These are phyloP conservation scores for Acidomyces sp. DNA, from an alignment of 495 filamentous ascomycete species.

Conservation along the genomic window DNA sequence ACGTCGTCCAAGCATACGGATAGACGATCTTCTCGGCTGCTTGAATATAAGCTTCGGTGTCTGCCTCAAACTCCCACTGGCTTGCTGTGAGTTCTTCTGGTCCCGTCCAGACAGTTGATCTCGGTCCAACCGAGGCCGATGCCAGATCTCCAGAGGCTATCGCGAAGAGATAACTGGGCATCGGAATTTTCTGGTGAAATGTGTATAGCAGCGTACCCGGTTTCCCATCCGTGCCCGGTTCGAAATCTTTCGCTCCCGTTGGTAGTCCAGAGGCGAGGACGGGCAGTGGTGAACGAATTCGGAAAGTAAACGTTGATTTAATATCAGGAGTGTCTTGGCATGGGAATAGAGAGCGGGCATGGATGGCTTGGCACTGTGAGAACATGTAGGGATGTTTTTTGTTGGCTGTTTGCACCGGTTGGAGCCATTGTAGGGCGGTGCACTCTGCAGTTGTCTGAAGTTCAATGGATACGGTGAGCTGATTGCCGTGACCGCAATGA, in stretches of 20 bases:
- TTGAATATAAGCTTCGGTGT: slow-evolving; percentile 82
- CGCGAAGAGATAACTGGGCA: slow-evolving; percentile 88
- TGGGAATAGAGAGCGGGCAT: slow-evolving; percentile 82
- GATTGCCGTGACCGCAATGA: slow-evolving; percentile 27
- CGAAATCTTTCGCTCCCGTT: slow-evolving; percentile 37
- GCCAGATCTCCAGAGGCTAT: slow-evolving; percentile 79
- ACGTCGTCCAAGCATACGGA: slow-evolving; percentile 83
- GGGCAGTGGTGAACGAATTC: slow-evolving; percentile 71
- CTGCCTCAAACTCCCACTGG: slow-evolving; percentile 78
- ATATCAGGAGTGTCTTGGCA: slow-evolving; percentile 95
- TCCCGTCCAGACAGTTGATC: slow-evolving; percentile 69
- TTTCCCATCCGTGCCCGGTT: slow-evolving; percentile 35
- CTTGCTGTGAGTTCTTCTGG: slow-evolving; percentile 73
- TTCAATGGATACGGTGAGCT: slow-evolving; percentile 1
- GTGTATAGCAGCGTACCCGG: slow-evolving; percentile 51
- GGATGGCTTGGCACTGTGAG: slow-evolving; percentile 94
- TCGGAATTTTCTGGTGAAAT: slow-evolving; percentile 80
- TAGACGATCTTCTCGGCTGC: slow-evolving; percentile 79
- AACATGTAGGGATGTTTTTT: slow-evolving; percentile 94
- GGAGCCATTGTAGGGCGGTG: slow-evolving; percentile 88
- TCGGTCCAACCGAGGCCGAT: slow-evolving; percentile 68
- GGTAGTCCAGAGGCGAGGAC: slow-evolving; percentile 80
- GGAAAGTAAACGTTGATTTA: slow-evolving; percentile 80
- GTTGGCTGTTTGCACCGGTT: slow-evolving; percentile 78
- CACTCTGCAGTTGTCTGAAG: slow-evolving; percentile 63